Evolutionary conservation across 176 grass and related monocot genomes (phyloP), one percentile per base, ranked within the genome.

Genomic region (Stipa capillata): DNA sequence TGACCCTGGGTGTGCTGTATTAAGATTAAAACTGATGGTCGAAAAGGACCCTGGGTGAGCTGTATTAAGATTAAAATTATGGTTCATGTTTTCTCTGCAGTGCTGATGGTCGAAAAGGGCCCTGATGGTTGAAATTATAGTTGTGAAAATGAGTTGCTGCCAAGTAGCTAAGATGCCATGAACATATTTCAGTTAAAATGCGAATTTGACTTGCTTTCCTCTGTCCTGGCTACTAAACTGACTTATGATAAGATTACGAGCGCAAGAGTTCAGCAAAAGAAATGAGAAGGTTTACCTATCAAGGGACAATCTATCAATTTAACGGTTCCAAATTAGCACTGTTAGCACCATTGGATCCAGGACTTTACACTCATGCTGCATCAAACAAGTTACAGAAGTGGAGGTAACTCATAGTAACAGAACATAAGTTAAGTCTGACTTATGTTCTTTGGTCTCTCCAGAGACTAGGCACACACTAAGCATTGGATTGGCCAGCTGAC

Each of bases 1-100:
- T n/a, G n/a, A n/a, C n/a, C n/a, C n/a, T n/a, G 77, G 37, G 65
- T 94, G 47, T 93, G 90, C 47, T 97, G 85, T 88, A 81, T 94
- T 7, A 88, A 94, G 52, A 54, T 89, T 25, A 87, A 91, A 34
- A 69, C 24, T 91, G 54, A 84, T 80, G 74, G 39, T 72, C 55
- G n/a, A n/a, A n/a, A n/a, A n/a, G n/a, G n/a, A n/a, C n/a, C n/a
- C n/a, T n/a, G 77, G 37, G 65, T 94, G 47, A 94, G 90, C 47
- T 97, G 85, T 88, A 81, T 94, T 7, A 88, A 94, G 52, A 54
- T 89, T 25, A 87, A 91, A 34, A 73, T 83, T 74, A 61, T 24
- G 33, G 80, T 87, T 27, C 85, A 62, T 72, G 79, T 65, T 13
- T 94, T 89, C 65, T 89, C 83, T 51, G 77, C 84, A 27, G 79